A percentile compares a stretch with the other conserved stretches of the same genome.
phyloP scores from a whole-genome alignment of 768 basidiomycete genomes.

The Auricularia auricula-judae region DNA sequence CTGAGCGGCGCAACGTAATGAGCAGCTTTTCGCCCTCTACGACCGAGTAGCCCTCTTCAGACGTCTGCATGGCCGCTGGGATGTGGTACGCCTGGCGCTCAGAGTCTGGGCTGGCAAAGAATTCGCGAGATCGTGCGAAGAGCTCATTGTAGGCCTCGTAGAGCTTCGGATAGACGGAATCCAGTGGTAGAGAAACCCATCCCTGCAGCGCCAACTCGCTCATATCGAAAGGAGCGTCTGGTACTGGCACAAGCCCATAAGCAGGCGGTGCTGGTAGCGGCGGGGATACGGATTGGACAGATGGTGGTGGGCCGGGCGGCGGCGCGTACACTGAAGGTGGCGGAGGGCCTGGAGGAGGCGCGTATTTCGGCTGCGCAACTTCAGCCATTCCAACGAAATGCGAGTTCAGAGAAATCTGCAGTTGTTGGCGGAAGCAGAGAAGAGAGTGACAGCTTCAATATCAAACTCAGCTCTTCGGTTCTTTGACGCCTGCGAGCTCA shows the following conservation, averaged over 20 bases:
- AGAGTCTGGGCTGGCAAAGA: constrained; percentile 6
- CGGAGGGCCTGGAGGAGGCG: neutral
- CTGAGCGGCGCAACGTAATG: constrained; percentile 8
- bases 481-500: no score
- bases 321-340: neutral
- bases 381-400: neutral
- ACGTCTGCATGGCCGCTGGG: constrained; percentile 6
- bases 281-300: no score
- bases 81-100: constrained; percentile 1
- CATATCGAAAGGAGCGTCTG: neutral
- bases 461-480: neutral
- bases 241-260: neutral
- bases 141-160: constrained; percentile 5
- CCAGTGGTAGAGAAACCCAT: constrained; percentile 1
- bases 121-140: constrained; percentile 3
- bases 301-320: neutral
- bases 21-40: constrained; percentile 11
- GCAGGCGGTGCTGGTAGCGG: neutral
- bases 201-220: neutral
- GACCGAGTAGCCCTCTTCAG: constrained; percentile 11
- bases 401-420: neutral
- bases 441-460: neutral
- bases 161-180: neutral
- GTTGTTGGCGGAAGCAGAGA: neutral
- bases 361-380: neutral